Base-by-base conservation (phyloP, 495 filamentous ascomycete species). In the Penicillium desertorum region DNA sequence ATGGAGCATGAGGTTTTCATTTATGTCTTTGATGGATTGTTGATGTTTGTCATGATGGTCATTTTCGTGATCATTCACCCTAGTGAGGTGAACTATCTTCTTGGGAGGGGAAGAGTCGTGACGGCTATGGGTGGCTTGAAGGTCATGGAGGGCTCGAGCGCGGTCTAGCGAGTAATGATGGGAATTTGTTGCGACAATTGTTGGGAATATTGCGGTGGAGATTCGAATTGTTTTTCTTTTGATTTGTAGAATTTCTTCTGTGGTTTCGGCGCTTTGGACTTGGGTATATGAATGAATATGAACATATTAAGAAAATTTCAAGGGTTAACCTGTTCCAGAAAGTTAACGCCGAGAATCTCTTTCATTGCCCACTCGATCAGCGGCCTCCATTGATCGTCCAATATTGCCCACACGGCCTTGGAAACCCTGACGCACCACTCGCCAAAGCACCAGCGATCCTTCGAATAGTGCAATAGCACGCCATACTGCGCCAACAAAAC, bases 21-120 rank as follows among this genome's bases (percentile, higher is more conserved):
- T 52, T 88, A 86, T 68, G 62, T 86, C 11, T 88, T 88, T 57
- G 87, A 89, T 64, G 71, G 75, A 25, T 46, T 76, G 36, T 63
- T 84, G 49, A 88, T 89, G 85, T 63, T 80, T 19, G 12, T 63
- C 2, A 78, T 81, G 23, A 78, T 83, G 71, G 65, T 78, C 0
- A 59, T 83, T 16, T 84, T 86, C 61, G 74, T 74, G 45, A 54
- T 70, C 3, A 45, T 65, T 42, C 65, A 74, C 45, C 65, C 70
- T 17, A 66, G 63, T 29, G 67, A 70, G 54, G 54, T 74, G 5
- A 68, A 66, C 10, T 60, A 57, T 45, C 56, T 69, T 22, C 39
- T 70, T 42, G 65, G 65, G 0, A 32, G 59, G 25, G 63, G 63
- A 23, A 49, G 54, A 14, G 36, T 54, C 10, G 62, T 66, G 49